Evolutionary conservation across 1,284 basidiomycete species (phyloP).

Genomic region (Lentinus polychrous): DNA sequence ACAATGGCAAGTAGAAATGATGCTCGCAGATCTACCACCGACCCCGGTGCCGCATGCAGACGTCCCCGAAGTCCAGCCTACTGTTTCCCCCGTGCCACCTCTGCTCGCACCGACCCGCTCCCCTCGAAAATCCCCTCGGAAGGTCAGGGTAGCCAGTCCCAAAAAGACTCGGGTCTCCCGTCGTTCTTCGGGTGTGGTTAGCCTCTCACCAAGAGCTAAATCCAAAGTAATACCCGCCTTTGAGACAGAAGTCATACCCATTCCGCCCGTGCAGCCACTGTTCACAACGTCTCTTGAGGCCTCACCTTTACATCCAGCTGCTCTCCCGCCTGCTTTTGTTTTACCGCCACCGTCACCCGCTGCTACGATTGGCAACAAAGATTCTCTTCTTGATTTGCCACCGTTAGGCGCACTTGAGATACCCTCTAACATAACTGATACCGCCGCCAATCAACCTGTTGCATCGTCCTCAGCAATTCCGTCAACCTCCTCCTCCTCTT

Average conservation of each 20-base stretch:
- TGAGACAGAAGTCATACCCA: conserved; percentile 63
- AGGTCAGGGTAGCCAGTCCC: conserved; percentile 23
- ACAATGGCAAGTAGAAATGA: conserved; percentile 54
- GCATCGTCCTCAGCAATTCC: conserved; percentile 8
- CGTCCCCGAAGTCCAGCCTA: conserved; percentile 3
- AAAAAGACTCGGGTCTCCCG: conserved; percentile 39
- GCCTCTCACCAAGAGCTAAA: conserved; percentile 20
- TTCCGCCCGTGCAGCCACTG: conserved; percentile 18
- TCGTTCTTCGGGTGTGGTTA: conserved; percentile 30
- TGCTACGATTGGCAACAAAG: conserved; percentile 31
- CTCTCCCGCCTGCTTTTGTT: conserved; percentile 55
- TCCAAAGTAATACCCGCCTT: conserved; percentile 42
- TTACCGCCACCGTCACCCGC: conserved; percentile 67
- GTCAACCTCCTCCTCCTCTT: conserved; percentile 5
- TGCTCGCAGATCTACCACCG: conserved; percentile 51
- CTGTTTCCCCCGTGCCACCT: neutral
- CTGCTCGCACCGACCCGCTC: conserved; percentile 19
- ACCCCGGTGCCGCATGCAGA: conserved; percentile 27
- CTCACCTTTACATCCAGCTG: conserved; percentile 11
- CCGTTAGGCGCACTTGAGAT: conserved; percentile 15
- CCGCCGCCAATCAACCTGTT: neutral
- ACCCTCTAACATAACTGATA: conserved; percentile 8
- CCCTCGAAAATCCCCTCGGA: conserved; percentile 34
- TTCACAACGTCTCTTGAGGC: conserved; percentile 22
- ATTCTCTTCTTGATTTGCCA: conserved; percentile 12